phyloP scores from a whole-genome alignment of 768 basidiomycete species.

The Russula griseocarnosa region DNA sequence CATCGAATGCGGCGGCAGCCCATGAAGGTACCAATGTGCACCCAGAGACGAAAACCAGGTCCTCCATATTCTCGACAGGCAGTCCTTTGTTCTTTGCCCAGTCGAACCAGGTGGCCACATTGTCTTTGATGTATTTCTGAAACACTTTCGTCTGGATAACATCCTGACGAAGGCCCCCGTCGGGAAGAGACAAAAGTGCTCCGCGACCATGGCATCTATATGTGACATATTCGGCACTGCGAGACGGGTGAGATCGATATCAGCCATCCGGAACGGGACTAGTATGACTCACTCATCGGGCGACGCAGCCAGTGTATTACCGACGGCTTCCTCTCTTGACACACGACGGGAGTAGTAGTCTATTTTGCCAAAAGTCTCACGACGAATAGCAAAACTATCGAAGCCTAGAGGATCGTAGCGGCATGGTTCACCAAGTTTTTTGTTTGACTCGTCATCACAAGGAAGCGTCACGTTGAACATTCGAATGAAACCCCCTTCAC shows the following conservation, averaged over 20 bases:
- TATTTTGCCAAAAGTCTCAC: not conserved
- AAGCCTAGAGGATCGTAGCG: not conserved
- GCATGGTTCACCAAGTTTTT: not conserved
- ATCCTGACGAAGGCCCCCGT: not conserved
- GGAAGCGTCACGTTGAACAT: conserved; percentile 10
- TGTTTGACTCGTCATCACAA: not conserved
- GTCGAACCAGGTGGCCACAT: not conserved
- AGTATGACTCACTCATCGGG: not conserved
- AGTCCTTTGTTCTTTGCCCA: too few species aligned
- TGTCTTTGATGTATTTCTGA: conserved; percentile 1
- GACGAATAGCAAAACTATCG: not conserved
- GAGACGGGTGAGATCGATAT: too few species aligned
- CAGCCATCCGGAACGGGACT: not conserved
- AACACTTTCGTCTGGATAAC: not conserved
- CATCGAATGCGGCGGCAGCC: too few species aligned
- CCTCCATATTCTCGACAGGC: too few species aligned
- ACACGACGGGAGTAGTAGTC: not conserved
- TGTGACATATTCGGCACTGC: too few species aligned
- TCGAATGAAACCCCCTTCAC: conserved; percentile 22
- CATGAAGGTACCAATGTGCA: too few species aligned
- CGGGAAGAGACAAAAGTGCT: not conserved
- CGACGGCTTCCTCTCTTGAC: not conserved
- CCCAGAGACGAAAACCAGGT: too few species aligned
- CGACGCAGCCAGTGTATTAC: not conserved
- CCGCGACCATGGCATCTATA: too few species aligned